These are phyloP conservation scores for Austroboletus novae-zelandiae DNA, from an alignment of 1,284 basidiomycete genomes.

Conservation along the genomic window DNA sequence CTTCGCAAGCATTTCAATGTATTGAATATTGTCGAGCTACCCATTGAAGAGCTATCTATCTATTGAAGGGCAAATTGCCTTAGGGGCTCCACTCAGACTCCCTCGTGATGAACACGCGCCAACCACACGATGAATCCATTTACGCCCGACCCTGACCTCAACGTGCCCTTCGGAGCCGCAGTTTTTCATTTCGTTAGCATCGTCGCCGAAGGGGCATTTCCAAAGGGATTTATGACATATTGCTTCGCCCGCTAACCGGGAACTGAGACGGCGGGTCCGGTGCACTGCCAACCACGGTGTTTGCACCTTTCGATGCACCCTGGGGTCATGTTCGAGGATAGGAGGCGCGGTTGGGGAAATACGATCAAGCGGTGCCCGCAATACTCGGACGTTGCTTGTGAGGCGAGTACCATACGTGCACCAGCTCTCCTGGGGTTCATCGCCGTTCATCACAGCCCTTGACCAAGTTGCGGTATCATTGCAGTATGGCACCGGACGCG, in stretches of 20 bases:
- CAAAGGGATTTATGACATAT: background rate
- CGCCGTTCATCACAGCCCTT: background rate
- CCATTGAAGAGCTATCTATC: background rate
- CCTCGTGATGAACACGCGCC: constrained; percentile 20
- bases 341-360: constrained; percentile 4
- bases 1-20: too few species aligned
- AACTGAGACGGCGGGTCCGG: constrained; percentile 16
- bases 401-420: constrained; percentile 1
- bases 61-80: background rate
- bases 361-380: background rate
- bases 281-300: constrained; percentile 4
- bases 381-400: background rate
- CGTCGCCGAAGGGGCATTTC: background rate
- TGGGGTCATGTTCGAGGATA: constrained; percentile 4
- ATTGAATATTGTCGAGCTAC: too few species aligned
- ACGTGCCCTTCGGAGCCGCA: constrained; percentile 20
- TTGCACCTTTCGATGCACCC: constrained; percentile 1
- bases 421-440: background rate
- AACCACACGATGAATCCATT: constrained; percentile 10
- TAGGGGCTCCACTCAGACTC: background rate
- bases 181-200: constrained; percentile 12
- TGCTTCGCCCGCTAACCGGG: background rate
- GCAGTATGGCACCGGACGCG: background rate
- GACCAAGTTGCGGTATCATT: background rate
- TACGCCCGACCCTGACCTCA: constrained; percentile 6